Percentiles rank a stretch among this genome's conserved stretches.
Conservation (phyloP, 306 rosid species). For the Adenanthera pavonina region DNA sequence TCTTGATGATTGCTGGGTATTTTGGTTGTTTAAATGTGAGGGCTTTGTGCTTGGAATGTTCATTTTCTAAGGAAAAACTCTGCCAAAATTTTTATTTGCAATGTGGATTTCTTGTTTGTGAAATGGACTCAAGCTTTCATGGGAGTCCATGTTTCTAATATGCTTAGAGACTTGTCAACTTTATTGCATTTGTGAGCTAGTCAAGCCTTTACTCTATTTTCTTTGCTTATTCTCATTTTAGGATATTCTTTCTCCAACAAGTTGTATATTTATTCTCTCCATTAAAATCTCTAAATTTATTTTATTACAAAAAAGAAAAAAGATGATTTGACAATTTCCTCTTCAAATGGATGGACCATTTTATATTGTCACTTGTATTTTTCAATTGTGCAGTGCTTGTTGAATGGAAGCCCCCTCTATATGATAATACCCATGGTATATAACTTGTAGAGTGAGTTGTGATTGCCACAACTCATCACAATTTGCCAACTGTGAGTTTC, state of each 20-base stretch:
- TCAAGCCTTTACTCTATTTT: background rate
- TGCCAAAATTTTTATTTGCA: no score
- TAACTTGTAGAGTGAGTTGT: conserved; percentile 45
- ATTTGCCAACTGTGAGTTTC: conserved; percentile 80
- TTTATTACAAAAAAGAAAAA: no score
- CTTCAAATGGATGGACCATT: conserved; percentile 7
- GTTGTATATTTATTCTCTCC: background rate
- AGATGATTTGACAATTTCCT: background rate
- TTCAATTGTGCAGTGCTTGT: conserved; percentile 68
- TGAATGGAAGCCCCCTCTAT: conserved; percentile 94
- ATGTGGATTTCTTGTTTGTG: no score
- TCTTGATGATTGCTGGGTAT: no score
- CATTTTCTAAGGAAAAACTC: no score
- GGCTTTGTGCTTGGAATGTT: no score
- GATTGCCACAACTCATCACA: conserved; percentile 81
- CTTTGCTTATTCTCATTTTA: background rate
- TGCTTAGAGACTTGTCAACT: background rate
- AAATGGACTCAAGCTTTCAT: no score
- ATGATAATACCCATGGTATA: conserved; percentile 75
- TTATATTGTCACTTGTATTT: conserved; percentile 22
- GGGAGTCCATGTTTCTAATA: no score
- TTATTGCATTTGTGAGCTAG: background rate
- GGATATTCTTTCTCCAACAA: background rate
- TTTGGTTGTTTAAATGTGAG: no score
- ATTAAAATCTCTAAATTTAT: background rate